Conservation (phyloP, 2,329 filamentous ascomycete genomes). For the Cercospora sp. region DNA sequence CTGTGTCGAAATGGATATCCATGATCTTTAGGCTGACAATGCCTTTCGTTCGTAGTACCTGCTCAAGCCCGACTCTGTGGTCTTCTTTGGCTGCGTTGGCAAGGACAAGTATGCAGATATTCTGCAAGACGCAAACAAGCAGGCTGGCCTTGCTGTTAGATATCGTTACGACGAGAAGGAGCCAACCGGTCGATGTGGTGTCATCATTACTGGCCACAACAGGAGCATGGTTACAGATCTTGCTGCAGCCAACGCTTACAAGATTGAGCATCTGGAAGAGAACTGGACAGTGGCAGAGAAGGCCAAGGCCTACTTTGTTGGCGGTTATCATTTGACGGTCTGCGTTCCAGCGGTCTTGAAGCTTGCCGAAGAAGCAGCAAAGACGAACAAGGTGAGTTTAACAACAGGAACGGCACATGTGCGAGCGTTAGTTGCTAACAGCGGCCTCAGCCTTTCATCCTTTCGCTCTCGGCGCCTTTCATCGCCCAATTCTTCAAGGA, state of each 20-base stretch:
- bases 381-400: constrained; percentile 72
- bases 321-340: constrained; percentile 96
- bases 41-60: constrained; percentile 64
- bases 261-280: constrained; percentile 89
- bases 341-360: constrained; percentile 88
- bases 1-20: neutral
- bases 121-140: constrained; percentile 79
- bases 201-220: constrained; percentile 95
- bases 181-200: constrained; percentile 90
- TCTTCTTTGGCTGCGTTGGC: constrained; percentile 92
- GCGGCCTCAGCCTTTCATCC: constrained; percentile 64
- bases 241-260: constrained; percentile 95
- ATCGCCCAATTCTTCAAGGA: constrained; percentile 98
- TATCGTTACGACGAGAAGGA: constrained; percentile 85
- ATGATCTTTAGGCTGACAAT: constrained; percentile 16
- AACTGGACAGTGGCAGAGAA: constrained; percentile 91
- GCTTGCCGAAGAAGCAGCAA: constrained; percentile 84
- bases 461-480: constrained; percentile 93
- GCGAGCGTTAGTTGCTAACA: constrained; percentile 21
- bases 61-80: constrained; percentile 81
- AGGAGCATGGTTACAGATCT: constrained; percentile 93
- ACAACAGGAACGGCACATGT: constrained; percentile 6
- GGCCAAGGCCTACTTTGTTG: constrained; percentile 87
- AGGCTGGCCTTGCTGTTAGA: constrained; percentile 87
- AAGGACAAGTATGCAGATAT: constrained; percentile 94